Evolutionary conservation across 371 early-diverging fungal genomes (phyloP).

Genomic region (Lichtheimia hyalospora): DNA sequence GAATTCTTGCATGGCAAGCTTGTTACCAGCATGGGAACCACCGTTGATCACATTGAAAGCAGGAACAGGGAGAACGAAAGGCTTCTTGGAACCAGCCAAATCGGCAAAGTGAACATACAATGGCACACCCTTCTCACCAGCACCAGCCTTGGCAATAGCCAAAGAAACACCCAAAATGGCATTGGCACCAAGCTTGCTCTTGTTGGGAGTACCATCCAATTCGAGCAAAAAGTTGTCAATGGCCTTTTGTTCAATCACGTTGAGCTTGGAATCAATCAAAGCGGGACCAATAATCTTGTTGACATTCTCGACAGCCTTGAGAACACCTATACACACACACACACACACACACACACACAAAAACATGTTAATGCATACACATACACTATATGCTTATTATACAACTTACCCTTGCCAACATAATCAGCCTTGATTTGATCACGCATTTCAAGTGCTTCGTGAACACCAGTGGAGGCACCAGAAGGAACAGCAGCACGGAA

Average conservation of each 20-base stretch:
- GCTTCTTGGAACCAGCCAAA: slow-evolving; percentile 79
- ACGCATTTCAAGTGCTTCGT: slow-evolving; percentile 98
- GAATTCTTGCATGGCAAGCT: slow-evolving; percentile 99
- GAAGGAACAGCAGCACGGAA: slow-evolving; percentile 98
- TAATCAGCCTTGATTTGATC: slow-evolving; percentile 87
- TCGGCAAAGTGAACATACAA: slow-evolving; percentile 94
- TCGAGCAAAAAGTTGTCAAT: slow-evolving; percentile 91
- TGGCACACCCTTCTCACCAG: slow-evolving; percentile 89
- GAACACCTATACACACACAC: slow-evolving; percentile 67
- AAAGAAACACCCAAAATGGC: slow-evolving; percentile 98
- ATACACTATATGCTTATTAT: background rate
- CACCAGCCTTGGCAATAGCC: slow-evolving; percentile 96
- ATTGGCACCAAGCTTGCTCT: slow-evolving; percentile 98
- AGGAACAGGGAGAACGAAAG: slow-evolving; percentile 95
- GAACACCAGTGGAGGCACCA: slow-evolving; percentile 98
- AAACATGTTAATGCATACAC: no score
- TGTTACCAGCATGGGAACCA: slow-evolving; percentile 99
- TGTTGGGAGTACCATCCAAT: slow-evolving; percentile 96
- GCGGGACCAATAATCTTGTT: slow-evolving; percentile 88
- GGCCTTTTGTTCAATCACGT: slow-evolving; percentile 84
- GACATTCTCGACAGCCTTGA: slow-evolving; percentile 92
- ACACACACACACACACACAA: no score
- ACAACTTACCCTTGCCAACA: slow-evolving; percentile 89
- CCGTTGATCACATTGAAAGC: slow-evolving; percentile 99
- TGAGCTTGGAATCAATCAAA: slow-evolving; percentile 71